Percentiles rank a stretch among this genome's conserved stretches.
These are phyloP conservation scores for Flaveria bidentis DNA, from an alignment of 129 eudicot genomes.

Conservation along the genomic window DNA sequence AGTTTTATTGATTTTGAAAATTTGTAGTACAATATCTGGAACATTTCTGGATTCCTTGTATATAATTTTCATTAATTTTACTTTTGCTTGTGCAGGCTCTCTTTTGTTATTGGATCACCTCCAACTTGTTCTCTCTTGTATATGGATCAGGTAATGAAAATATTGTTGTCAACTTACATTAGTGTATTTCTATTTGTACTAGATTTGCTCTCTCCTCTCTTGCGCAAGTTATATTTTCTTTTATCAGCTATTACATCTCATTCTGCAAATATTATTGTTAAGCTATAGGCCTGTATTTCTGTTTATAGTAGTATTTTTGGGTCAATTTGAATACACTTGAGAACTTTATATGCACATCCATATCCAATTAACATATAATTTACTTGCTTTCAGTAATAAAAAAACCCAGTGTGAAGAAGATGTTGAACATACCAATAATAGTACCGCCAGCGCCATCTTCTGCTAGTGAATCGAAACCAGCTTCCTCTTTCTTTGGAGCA, in stretches of 20 bases:
- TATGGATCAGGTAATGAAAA: slow-evolving; percentile 18
- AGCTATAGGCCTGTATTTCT: slow-evolving; percentile 27
- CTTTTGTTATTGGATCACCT: slow-evolving; percentile 86
- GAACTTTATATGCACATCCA: slow-evolving; percentile 1
- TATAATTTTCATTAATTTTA: neutral
- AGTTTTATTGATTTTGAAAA: neutral
- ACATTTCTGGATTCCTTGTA: neutral
- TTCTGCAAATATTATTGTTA: slow-evolving; percentile 51
- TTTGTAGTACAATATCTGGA: neutral
- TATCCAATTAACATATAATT: neutral
- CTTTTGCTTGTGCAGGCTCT: slow-evolving; percentile 61
- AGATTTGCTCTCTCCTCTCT: neutral
- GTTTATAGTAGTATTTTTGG: neutral
- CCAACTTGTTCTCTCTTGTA: slow-evolving; percentile 72
- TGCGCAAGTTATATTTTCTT: neutral
- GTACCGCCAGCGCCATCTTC: slow-evolving; percentile 56
- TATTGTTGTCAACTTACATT: neutral
- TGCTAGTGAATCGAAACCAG: slow-evolving; percentile 36
- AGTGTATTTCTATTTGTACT: too few relatives aligned
- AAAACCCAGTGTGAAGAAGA: slow-evolving; percentile 58
- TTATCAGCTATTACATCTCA: neutral
- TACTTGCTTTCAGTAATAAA: slow-evolving; percentile 53
- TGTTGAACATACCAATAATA: slow-evolving; percentile 60
- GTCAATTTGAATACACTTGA: neutral
- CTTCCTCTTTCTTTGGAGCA: slow-evolving; percentile 49